phyloP scores from a whole-genome alignment of 768 basidiomycete genomes.

The Hygrophoropsis aurantiaca region DNA sequence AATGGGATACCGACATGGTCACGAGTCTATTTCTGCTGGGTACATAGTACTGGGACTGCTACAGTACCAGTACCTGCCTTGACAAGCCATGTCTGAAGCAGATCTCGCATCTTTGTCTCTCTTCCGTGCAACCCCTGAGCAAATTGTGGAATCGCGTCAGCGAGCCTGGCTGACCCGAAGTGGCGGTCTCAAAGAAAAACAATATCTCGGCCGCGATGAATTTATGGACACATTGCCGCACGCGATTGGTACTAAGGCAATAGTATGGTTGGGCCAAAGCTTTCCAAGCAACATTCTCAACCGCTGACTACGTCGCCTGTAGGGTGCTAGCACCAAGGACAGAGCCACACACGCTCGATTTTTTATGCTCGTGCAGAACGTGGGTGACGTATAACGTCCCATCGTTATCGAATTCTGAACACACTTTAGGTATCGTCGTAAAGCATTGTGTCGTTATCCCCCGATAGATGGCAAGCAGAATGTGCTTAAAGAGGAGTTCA shows the following conservation, averaged over 20 bases:
- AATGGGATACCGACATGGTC: too few relatives aligned
- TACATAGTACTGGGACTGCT: too few relatives aligned
- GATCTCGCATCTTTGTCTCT: slow-evolving; percentile 30
- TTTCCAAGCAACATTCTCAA: neutral
- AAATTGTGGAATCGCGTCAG: slow-evolving; percentile 38
- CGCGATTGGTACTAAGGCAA: slow-evolving; percentile 42
- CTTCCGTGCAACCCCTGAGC: slow-evolving; percentile 44
- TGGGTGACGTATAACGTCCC: too few relatives aligned
- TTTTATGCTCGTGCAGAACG: slow-evolving; percentile 65
- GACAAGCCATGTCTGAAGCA: neutral
- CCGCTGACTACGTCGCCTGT: neutral
- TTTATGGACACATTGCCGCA: slow-evolving; percentile 39
- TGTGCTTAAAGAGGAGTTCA: neutral
- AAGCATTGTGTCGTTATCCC: too few relatives aligned
- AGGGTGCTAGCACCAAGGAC: slow-evolving; percentile 61
- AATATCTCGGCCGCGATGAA: slow-evolving; percentile 42
- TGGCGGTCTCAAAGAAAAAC: slow-evolving; percentile 37
- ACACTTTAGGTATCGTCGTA: too few relatives aligned
- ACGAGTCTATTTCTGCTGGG: too few relatives aligned
- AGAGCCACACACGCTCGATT: slow-evolving; percentile 50
- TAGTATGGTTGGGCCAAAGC: slow-evolving; percentile 41
- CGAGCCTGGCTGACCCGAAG: slow-evolving; percentile 40
- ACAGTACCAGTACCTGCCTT: too few relatives aligned
- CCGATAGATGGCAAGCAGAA: too few relatives aligned
- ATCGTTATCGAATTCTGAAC: too few relatives aligned